A percentile compares a stretch with the other conserved stretches of the same genome.
These are phyloP conservation scores for Choanephora cucurbitarum DNA, from an alignment of 371 early-diverging fungal genomes.

Conservation along the genomic window DNA sequence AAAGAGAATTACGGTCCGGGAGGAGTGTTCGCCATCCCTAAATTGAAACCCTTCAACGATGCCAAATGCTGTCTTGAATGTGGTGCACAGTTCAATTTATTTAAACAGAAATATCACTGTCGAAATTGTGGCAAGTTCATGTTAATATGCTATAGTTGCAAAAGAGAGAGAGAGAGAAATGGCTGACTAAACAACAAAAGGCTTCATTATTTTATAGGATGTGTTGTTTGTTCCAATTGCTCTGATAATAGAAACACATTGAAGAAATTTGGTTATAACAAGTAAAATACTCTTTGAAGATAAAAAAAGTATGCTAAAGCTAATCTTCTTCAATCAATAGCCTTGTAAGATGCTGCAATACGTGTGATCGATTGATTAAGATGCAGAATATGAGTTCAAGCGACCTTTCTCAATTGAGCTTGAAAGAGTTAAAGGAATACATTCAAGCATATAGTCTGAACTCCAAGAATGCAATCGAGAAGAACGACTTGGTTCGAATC, in stretches of 20 bases:
- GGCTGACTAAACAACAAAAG: background rate
- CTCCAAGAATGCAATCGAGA: slow-evolving; percentile 40
- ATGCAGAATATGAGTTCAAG: slow-evolving; percentile 49
- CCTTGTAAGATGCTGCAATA: slow-evolving; percentile 47
- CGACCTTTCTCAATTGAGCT: slow-evolving; percentile 26
- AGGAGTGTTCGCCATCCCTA: slow-evolving; percentile 45
- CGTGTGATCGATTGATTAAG: slow-evolving; percentile 37
- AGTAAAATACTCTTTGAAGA: slow-evolving; percentile 28
- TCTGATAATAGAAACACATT: slow-evolving; percentile 38
- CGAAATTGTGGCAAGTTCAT: slow-evolving; percentile 54
- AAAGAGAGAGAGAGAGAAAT: background rate
- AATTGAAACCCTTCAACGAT: slow-evolving; percentile 28
- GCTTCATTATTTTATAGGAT: slow-evolving; percentile 27
- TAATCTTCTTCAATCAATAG: slow-evolving; percentile 11
- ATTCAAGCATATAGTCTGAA: slow-evolving; percentile 45
- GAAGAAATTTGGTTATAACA: slow-evolving; percentile 53
- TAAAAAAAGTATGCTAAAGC: too few relatives aligned
- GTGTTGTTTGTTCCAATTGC: slow-evolving; percentile 47
- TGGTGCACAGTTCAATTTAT: slow-evolving; percentile 36
- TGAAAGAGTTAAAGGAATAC: slow-evolving; percentile 40
- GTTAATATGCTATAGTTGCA: background rate
- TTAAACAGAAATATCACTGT: slow-evolving; percentile 51
- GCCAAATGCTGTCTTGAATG: slow-evolving; percentile 45
- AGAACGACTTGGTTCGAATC: slow-evolving; percentile 45
- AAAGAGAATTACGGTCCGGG: slow-evolving; percentile 42